Conservation (phyloP, 2,329 filamentous ascomycete genomes). For the Mycocentrospora acerina region DNA sequence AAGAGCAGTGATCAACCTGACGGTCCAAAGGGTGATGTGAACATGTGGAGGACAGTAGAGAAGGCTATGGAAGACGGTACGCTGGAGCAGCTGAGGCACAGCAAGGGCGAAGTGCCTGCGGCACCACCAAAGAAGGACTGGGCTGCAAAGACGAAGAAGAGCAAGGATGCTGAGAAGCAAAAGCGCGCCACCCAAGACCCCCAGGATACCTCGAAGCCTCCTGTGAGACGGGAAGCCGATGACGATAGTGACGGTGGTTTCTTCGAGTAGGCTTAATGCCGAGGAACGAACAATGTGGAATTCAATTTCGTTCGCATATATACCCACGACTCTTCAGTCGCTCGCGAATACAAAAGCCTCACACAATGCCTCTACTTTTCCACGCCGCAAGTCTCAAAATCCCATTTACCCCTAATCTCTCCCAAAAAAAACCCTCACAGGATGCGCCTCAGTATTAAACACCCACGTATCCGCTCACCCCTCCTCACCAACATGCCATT, state of each 20-base stretch:
- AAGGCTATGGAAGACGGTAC: constrained; percentile 61
- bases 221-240: constrained; percentile 21
- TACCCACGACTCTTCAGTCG: constrained; percentile 11
- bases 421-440: constrained; percentile 50
- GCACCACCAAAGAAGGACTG: constrained; percentile 25
- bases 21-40: constrained; percentile 51
- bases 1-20: constrained; percentile 37
- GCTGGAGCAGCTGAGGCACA: constrained; percentile 59
- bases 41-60: constrained; percentile 71
- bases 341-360: constrained; percentile 1
- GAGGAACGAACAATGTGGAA: background rate
- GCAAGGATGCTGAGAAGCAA: constrained; percentile 13
- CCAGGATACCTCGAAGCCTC: constrained; percentile 21
- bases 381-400: background rate
- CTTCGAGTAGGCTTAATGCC: constrained; percentile 31
- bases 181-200: too few species aligned
- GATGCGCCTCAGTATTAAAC: constrained; percentile 68
- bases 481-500: constrained; percentile 57
- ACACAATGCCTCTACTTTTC: constrained; percentile 1
- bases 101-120: constrained; percentile 37
- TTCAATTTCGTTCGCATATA: constrained; percentile 9
- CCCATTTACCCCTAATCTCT: constrained; percentile 1
- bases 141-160: constrained; percentile 16
- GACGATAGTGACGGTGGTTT: constrained; percentile 43
- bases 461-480: constrained; percentile 58